Percentiles rank a stretch among this genome's conserved stretches.
phyloP scores from a whole-genome alignment of 352 stramenopile species.

The Pelagophyceae sp. region DNA sequence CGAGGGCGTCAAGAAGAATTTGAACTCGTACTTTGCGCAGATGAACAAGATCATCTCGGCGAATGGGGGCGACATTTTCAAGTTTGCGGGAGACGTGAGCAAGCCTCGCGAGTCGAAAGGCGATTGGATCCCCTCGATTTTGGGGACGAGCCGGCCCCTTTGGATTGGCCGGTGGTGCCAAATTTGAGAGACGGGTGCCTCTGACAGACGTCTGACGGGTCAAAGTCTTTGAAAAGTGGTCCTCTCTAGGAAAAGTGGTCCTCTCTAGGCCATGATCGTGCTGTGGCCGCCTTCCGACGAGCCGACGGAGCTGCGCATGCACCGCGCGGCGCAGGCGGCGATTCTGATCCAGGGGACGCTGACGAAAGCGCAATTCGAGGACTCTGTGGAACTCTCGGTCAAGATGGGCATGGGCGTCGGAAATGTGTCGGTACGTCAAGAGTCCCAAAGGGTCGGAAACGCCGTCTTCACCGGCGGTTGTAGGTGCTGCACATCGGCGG shows the following conservation, averaged over 20 bases:
- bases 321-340: conserved; percentile 71
- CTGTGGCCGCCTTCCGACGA: conserved; percentile 70
- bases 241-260: too few species aligned
- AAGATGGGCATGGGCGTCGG: conserved; percentile 84
- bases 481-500: conserved; percentile 72
- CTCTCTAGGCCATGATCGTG: conserved; percentile 80
- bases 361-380: conserved; percentile 56
- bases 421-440: conserved; percentile 31
- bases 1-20: conserved; percentile 72
- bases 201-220: too few species aligned
- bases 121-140: too few species aligned
- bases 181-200: too few species aligned
- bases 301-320: conserved; percentile 64
- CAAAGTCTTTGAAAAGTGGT: too few species aligned
- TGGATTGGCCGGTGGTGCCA: too few species aligned
- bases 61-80: conserved; percentile 68
- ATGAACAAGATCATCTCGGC: conserved; percentile 44
- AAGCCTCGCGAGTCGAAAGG: too few species aligned
- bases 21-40: conserved; percentile 73
- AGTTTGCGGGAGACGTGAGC: conserved; percentile 86
- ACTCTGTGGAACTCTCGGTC: conserved; percentile 81
- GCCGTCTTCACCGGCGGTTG: too few species aligned
- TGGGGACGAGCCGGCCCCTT: too few species aligned
- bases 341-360: conserved; percentile 75
- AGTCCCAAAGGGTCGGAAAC: too few species aligned